phyloP scores from a whole-genome alignment of 2,329 filamentous ascomycete genomes.

The Colletotrichum filicis region DNA sequence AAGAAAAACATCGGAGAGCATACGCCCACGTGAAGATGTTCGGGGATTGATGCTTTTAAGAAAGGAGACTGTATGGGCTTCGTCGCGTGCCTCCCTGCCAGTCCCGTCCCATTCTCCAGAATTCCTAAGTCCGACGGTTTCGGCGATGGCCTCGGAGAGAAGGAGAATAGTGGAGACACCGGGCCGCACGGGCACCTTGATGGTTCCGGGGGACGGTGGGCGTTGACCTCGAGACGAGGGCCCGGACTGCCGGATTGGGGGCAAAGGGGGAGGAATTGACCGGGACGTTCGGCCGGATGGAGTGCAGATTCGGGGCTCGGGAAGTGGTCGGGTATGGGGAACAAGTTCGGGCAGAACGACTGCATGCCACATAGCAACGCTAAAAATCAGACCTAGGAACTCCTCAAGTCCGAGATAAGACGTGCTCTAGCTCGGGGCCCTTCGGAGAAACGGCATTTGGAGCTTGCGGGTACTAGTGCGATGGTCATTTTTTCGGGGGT shows the following conservation, averaged over 20 bases:
- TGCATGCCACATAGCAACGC: not conserved
- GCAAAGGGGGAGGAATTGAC: not conserved
- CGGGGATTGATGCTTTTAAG: not conserved
- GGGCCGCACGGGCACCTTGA: slow-evolving; percentile 11
- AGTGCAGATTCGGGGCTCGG: slow-evolving; percentile 16
- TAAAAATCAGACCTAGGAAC: not conserved
- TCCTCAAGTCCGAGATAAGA: slow-evolving; percentile 15
- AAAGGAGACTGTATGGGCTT: not conserved
- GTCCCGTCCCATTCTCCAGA: not conserved
- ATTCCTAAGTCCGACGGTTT: not conserved
- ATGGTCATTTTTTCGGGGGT: not conserved
- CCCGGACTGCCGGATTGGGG: slow-evolving; percentile 1
- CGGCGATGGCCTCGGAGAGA: slow-evolving; percentile 16
- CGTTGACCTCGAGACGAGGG: slow-evolving; percentile 20
- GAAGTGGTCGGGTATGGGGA: slow-evolving; percentile 16
- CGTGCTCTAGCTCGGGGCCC: slow-evolving; percentile 2
- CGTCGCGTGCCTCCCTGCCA: not conserved
- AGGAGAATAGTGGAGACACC: slow-evolving; percentile 3
- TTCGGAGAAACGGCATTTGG: slow-evolving; percentile 20
- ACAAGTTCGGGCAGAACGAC: slow-evolving; percentile 4
- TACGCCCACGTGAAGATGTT: not conserved
- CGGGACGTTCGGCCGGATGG: slow-evolving; percentile 21
- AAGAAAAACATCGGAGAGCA: not conserved
- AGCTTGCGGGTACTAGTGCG: not conserved
- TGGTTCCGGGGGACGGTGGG: slow-evolving; percentile 4